These are phyloP conservation scores for Fragilariopsis cylindrus DNA, from an alignment of 108 stramenopile species.

Conservation along the genomic window DNA sequence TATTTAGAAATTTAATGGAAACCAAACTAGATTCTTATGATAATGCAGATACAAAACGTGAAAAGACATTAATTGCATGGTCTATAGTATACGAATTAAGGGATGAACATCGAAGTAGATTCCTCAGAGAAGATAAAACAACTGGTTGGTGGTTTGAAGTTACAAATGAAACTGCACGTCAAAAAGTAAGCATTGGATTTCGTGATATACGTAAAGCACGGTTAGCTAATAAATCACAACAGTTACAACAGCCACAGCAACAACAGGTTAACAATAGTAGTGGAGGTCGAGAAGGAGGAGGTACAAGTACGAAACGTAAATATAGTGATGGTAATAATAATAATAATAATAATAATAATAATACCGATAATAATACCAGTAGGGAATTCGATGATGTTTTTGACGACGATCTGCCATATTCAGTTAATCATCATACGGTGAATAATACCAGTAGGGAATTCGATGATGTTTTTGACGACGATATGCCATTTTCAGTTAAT, in stretches of 20 bases:
- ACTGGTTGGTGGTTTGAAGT: slow-evolving; percentile 23
- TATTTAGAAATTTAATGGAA: slow-evolving; percentile 18
- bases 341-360: too few relatives aligned
- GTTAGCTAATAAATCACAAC: neutral
- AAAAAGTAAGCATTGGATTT: slow-evolving; percentile 28
- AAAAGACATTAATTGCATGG: slow-evolving; percentile 19
- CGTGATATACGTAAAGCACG: slow-evolving; percentile 17
- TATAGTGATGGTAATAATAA: too few relatives aligned
- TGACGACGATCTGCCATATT: too few relatives aligned
- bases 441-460: too few relatives aligned
- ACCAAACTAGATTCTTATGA: slow-evolving; percentile 3
- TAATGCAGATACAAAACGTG: neutral
- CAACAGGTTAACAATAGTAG: neutral
- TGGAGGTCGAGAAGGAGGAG: too few relatives aligned
- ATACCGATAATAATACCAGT: too few relatives aligned
- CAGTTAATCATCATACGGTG: too few relatives aligned
- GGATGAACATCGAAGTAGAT: slow-evolving; percentile 7
- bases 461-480: too few relatives aligned
- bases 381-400: too few relatives aligned
- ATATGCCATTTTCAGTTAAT: too few relatives aligned
- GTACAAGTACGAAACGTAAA: too few relatives aligned
- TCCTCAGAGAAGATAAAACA: slow-evolving; percentile 9
- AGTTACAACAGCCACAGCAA: neutral
- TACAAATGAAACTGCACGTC: slow-evolving; percentile 17
- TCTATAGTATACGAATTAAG: slow-evolving; percentile 19